Percentiles rank a stretch among this genome's conserved stretches.
These are phyloP conservation scores for Sicyos edulis DNA, from an alignment of 306 rosid species.

Conservation along the genomic window DNA sequence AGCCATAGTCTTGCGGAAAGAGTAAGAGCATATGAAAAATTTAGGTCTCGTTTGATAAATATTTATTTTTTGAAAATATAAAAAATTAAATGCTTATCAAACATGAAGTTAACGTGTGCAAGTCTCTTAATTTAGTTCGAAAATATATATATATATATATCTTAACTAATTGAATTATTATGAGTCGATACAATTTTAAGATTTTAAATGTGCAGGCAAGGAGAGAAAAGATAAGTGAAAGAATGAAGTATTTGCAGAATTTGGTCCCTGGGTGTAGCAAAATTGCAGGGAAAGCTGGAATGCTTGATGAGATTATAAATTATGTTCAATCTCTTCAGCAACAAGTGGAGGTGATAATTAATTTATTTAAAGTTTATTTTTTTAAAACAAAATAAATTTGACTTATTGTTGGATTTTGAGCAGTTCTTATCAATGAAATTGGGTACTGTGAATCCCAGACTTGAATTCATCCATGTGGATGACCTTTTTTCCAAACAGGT, in stretches of 20 bases:
- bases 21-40: conserved; percentile 32
- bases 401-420: too few species aligned
- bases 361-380: neutral
- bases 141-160: too few species aligned
- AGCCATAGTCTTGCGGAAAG: too few species aligned
- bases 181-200: too few species aligned
- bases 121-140: too few species aligned
- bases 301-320: conserved; percentile 94
- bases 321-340: conserved; percentile 85
- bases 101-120: too few species aligned
- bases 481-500: conserved; percentile 72
- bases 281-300: conserved; percentile 88
- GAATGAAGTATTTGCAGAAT: conserved; percentile 89
- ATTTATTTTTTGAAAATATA: too few species aligned
- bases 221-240: conserved; percentile 86
- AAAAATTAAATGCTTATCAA: too few species aligned
- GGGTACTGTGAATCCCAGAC: conserved; percentile 75
- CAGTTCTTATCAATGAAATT: conserved; percentile 94
- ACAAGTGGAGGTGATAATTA: conserved; percentile 56
- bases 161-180: too few species aligned
- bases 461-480: conserved; percentile 64
- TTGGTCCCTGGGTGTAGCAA: conserved; percentile 95
- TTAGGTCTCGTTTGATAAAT: too few species aligned
- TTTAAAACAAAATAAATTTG: too few species aligned
- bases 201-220: conserved; percentile 46